These are phyloP conservation scores for Pisolithus marmoratus DNA, from an alignment of 768 basidiomycete genomes.

Conservation along the genomic window DNA sequence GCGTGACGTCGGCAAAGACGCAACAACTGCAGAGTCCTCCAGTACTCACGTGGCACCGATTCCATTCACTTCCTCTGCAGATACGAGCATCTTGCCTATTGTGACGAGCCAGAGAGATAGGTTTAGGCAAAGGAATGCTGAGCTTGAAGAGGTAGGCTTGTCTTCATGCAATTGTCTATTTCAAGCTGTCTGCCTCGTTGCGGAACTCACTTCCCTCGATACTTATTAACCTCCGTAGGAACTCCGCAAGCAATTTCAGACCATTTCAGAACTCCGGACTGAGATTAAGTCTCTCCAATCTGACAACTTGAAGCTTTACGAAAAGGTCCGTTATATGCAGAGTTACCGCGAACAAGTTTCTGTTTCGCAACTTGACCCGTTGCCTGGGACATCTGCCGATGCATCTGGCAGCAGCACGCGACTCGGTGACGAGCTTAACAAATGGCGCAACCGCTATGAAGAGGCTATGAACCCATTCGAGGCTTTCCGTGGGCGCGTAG, in stretches of 20 bases:
- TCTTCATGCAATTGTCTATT: not conserved
- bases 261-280: constrained; percentile 86
- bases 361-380: constrained; percentile 63
- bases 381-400: constrained; percentile 38
- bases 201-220: not conserved
- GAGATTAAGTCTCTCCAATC: constrained; percentile 90
- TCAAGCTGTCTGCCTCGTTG: no score
- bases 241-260: constrained; percentile 90
- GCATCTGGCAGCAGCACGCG: constrained; percentile 22
- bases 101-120: constrained; percentile 96
- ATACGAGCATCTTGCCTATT: constrained; percentile 95
- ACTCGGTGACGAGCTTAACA: constrained; percentile 72
- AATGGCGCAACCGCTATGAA: constrained; percentile 89
- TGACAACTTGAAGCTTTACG: constrained; percentile 96
- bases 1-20: constrained; percentile 38
- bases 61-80: constrained; percentile 68
- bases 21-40: constrained; percentile 16
- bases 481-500: constrained; percentile 88
- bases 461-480: constrained; percentile 99
- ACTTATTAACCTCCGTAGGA: constrained; percentile 45
- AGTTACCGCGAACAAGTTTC: constrained; percentile 79
- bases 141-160: constrained; percentile 79
- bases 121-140: constrained; percentile 96
- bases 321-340: constrained; percentile 99
- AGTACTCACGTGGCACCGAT: constrained; percentile 53